Percentiles rank a stretch among this genome's conserved stretches.
phyloP scores from a whole-genome alignment of 257 asterid genomes.

The Asclepias syriaca region DNA sequence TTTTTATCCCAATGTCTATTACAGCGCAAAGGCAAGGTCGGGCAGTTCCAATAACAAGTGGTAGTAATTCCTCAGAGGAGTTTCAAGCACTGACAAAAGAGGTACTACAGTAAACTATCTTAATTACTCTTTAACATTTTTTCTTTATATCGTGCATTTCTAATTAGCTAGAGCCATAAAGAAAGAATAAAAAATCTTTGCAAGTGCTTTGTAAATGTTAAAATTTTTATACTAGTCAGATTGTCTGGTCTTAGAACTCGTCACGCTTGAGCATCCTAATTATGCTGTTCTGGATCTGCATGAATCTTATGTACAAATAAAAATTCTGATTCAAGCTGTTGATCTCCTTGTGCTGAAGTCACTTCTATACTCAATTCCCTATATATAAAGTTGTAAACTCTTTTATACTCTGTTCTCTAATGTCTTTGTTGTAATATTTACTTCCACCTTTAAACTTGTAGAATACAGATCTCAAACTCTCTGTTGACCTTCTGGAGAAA shows the following conservation, averaged over 20 bases:
- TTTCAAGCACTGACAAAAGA: constrained; percentile 53
- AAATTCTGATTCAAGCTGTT: background rate
- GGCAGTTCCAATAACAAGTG: constrained; percentile 27
- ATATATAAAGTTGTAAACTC: background rate
- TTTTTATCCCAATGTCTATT: constrained; percentile 17
- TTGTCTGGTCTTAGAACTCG: background rate
- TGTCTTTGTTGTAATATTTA: background rate
- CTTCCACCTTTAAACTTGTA: constrained; percentile 24
- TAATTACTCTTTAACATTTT: background rate
- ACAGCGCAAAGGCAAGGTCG: constrained; percentile 50
- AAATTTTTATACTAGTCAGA: background rate
- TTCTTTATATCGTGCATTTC: background rate
- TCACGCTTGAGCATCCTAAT: background rate
- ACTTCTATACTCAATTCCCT: constrained; percentile 5
- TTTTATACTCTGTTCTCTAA: background rate
- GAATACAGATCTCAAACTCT: constrained; percentile 67
- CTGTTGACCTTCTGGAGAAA: constrained; percentile 74
- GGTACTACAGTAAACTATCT: constrained; percentile 34
- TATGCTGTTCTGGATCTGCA: background rate
- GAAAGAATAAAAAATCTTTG: background rate
- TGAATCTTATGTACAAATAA: background rate
- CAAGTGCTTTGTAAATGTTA: background rate
- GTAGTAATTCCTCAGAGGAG: constrained; percentile 38
- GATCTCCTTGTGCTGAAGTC: background rate
- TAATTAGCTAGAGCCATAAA: background rate